phyloP scores from a whole-genome alignment of 352 stramenopile species.

The Globisporangium heterothallicum region DNA sequence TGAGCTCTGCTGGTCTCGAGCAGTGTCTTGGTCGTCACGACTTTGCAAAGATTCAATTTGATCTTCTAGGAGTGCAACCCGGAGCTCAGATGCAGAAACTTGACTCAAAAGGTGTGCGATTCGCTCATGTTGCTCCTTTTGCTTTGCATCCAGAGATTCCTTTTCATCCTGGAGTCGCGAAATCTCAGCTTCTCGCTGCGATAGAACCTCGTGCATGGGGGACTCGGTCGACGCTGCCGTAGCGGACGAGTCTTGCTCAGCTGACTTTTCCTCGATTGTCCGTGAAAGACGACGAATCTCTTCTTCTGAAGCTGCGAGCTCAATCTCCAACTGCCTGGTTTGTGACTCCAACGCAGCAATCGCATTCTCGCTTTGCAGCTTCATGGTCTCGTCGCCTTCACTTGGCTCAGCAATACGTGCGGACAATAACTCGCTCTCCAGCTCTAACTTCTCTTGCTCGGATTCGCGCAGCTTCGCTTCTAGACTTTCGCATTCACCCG shows the following conservation, averaged over 20 bases:
- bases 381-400: neutral
- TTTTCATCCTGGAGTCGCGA: conserved; percentile 20
- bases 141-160: conserved; percentile 15
- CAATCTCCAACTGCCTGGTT: conserved; percentile 2
- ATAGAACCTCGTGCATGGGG: neutral
- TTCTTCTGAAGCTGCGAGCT: conserved; percentile 1
- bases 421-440: no score
- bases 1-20: neutral
- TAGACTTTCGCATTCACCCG: conserved; percentile 7
- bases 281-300: conserved; percentile 1
- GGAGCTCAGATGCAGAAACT: conserved; percentile 14
- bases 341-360: neutral
- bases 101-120: conserved; percentile 19
- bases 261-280: neutral
- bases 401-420: no score
- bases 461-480: neutral
- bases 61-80: conserved; percentile 7
- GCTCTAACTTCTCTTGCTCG: neutral
- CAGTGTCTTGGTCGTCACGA: neutral
- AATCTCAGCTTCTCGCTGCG: conserved; percentile 2
- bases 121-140: conserved; percentile 21
- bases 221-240: neutral
- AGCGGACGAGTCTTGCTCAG: neutral
- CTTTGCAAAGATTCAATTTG: conserved; percentile 7
- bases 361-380: neutral